phyloP scores from a whole-genome alignment of 2,329 filamentous ascomycete species.

The Penicillium olsonii region DNA sequence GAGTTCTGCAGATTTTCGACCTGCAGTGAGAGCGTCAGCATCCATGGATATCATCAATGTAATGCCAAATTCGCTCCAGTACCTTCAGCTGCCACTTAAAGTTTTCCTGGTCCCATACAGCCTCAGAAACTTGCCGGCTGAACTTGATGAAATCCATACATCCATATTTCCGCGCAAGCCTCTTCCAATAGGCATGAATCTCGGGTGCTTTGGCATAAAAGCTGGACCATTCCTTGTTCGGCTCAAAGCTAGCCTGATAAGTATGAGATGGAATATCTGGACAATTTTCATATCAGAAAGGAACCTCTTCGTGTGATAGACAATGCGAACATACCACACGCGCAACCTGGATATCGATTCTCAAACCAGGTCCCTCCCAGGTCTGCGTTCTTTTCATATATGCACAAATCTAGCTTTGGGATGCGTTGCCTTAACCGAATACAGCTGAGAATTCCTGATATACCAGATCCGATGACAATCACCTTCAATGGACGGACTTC shows the following conservation, averaged over 20 bases:
- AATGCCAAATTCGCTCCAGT: not conserved
- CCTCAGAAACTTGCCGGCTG: constrained; percentile 46
- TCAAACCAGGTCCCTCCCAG: constrained; percentile 39
- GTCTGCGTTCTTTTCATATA: constrained; percentile 40
- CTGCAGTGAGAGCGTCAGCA: constrained; percentile 12
- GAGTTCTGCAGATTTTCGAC: constrained; percentile 26
- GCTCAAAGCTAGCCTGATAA: constrained; percentile 56
- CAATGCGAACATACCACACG: constrained; percentile 32
- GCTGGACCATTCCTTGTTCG: constrained; percentile 49
- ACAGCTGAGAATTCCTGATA: constrained; percentile 42
- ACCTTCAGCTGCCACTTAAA: constrained; percentile 34
- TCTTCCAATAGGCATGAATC: constrained; percentile 53
- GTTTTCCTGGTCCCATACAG: constrained; percentile 44
- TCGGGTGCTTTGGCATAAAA: constrained; percentile 52
- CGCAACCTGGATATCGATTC: constrained; percentile 40
- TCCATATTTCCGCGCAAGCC: constrained; percentile 45
- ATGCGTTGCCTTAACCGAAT: constrained; percentile 41
- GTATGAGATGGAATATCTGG: constrained; percentile 50
- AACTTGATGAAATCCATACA: constrained; percentile 52
- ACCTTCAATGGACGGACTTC: constrained; percentile 35
- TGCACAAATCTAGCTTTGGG: constrained; percentile 36
- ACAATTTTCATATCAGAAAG: rapidly evolving
- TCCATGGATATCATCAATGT: not conserved
- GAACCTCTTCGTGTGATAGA: not conserved
- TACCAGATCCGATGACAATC: constrained; percentile 41